These are phyloP conservation scores for Ustilago xerochloae DNA, from an alignment of 1,284 basidiomycete species.

Conservation along the genomic window DNA sequence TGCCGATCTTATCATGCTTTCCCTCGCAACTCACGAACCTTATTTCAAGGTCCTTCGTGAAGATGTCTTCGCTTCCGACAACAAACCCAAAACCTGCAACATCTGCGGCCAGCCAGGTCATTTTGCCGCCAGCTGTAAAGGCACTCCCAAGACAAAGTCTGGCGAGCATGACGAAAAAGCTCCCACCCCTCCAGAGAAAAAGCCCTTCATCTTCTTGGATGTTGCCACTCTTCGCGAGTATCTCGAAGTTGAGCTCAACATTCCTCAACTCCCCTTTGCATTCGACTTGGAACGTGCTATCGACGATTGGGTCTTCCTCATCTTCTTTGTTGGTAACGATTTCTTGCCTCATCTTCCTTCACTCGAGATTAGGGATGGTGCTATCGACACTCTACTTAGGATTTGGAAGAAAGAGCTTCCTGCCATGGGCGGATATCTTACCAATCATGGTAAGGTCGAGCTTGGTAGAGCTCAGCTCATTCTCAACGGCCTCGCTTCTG, in stretches of 20 bases:
- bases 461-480: conserved; percentile 89
- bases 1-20: conserved; percentile 98
- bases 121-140: conserved; percentile 87
- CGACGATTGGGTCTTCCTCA: conserved; percentile 99
- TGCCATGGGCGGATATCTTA: conserved; percentile 95
- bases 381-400: conserved; percentile 92
- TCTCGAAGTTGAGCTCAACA: conserved; percentile 91
- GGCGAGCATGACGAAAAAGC: conserved; percentile 71
- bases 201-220: conserved; percentile 99
- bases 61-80: conserved; percentile 88
- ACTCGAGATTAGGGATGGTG: conserved; percentile 98
- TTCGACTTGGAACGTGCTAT: conserved; percentile 96
- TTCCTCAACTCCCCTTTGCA: conserved; percentile 81
- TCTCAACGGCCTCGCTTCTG: conserved; percentile 87
- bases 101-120: conserved; percentile 94
- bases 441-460: conserved; percentile 91
- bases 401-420: conserved; percentile 95
- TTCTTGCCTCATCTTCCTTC: conserved; percentile 98
- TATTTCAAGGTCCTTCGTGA: conserved; percentile 96
- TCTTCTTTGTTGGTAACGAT: conserved; percentile 99
- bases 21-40: conserved; percentile 97
- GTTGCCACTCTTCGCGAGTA: conserved; percentile 95
- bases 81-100: conserved; percentile 76
- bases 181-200: conserved; percentile 75
- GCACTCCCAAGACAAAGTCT: conserved; percentile 63